A percentile compares a stretch with the other conserved stretches of the same genome.
phyloP scores from a whole-genome alignment of 2,329 filamentous ascomycete species.

The Beauveria sp. region DNA sequence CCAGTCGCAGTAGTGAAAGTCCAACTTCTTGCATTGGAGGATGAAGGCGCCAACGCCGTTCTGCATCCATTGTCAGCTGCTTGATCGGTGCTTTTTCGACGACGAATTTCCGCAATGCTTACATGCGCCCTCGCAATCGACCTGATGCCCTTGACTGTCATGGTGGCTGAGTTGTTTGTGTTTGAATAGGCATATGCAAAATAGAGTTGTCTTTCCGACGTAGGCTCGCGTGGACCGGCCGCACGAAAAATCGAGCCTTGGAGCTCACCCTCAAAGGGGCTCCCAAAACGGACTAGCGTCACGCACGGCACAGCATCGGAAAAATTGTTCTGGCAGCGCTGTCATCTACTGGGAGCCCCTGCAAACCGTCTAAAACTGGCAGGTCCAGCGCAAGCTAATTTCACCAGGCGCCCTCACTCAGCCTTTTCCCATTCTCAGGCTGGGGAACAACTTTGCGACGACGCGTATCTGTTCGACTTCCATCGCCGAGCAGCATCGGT shows the following conservation, averaged over 20 bases:
- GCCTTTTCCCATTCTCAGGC: not conserved
- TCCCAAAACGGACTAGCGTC: conserved; percentile 9
- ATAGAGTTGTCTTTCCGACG: not conserved
- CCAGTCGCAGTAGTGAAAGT: conserved; percentile 97
- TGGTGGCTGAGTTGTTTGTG: conserved; percentile 29
- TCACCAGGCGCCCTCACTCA: not conserved
- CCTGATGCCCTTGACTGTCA: conserved; percentile 49
- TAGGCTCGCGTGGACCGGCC: not conserved
- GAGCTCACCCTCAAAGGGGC: conserved; percentile 13
- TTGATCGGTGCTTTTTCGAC: not conserved
- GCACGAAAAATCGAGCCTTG: conserved; percentile 16
- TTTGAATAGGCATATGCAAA: conserved; percentile 16
- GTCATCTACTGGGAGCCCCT: not conserved
- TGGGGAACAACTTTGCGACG: conserved; percentile 5
- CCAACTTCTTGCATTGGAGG: conserved; percentile 90
- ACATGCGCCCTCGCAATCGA: conserved; percentile 48
- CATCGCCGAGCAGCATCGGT: not conserved
- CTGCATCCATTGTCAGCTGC: conserved; percentile 36
- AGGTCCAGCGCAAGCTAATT: not conserved
- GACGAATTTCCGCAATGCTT: conserved; percentile 16
- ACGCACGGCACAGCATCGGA: conserved; percentile 9
- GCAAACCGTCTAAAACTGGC: not conserved
- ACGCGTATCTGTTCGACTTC: conserved; percentile 4
- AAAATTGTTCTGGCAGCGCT: not conserved
- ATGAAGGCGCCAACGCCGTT: conserved; percentile 97